Evolutionary conservation across 108 stramenopile species (phyloP).

Genomic region (Pseudonitzschia delicatissima): DNA sequence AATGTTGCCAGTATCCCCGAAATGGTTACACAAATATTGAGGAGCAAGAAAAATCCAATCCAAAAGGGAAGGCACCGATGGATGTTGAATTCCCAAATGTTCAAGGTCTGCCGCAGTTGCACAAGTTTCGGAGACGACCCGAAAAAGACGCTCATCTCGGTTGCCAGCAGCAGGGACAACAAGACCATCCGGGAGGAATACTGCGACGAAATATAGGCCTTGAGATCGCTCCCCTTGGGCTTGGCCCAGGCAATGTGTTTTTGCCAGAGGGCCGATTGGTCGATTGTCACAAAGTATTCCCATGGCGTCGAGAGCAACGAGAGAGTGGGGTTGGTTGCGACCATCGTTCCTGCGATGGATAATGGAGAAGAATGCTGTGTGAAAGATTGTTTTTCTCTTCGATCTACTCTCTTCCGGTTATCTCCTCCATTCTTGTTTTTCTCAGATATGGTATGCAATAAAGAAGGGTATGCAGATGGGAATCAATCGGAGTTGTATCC

Average conservation of each 20-base stretch:
- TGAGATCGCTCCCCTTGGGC: constrained; percentile 29
- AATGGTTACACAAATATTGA: constrained; percentile 36
- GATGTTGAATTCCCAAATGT: neutral
- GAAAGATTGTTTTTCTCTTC: no score
- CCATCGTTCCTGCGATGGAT: no score
- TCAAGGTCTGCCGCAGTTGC: constrained; percentile 24
- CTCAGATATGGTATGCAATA: no score
- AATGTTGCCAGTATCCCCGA: constrained; percentile 45
- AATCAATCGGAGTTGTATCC: no score
- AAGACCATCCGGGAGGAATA: constrained; percentile 50
- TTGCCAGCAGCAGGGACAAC: constrained; percentile 38
- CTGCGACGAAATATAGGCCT: constrained; percentile 27
- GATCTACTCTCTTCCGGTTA: no score
- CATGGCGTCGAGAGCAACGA: constrained; percentile 5
- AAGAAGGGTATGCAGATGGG: no score
- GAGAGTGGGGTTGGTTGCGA: neutral
- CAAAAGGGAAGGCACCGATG: constrained; percentile 26
- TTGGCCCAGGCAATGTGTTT: constrained; percentile 30
- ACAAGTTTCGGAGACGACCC: constrained; percentile 23
- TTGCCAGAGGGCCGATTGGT: constrained; percentile 29
- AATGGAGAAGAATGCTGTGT: no score
- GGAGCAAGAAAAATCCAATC: constrained; percentile 42
- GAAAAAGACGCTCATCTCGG: constrained; percentile 39
- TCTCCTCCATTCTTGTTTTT: no score
- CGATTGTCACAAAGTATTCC: constrained; percentile 24